These are phyloP conservation scores for Cytospora leucostoma DNA, from an alignment of 2,329 filamentous ascomycete genomes.

Conservation along the genomic window DNA sequence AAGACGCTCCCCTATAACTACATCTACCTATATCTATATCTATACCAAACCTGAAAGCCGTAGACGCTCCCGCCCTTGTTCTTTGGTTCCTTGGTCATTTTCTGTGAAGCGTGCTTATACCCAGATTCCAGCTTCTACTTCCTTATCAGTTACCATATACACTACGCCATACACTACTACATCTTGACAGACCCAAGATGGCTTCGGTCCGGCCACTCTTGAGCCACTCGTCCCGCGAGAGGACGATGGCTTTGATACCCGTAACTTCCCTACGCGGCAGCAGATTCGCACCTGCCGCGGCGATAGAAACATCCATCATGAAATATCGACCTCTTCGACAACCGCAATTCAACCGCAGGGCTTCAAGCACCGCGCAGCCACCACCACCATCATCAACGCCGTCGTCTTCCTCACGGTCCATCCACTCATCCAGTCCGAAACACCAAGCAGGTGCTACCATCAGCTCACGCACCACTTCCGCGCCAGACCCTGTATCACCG, in stretches of 20 bases:
- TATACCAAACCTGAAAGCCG: slow-evolving; percentile 5
- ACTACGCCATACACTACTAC: neutral
- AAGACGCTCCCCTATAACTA: neutral
- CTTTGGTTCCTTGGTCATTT: slow-evolving; percentile 1
- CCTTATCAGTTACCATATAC: slow-evolving; percentile 13
- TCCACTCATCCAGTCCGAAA: slow-evolving; percentile 32
- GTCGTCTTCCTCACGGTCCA: slow-evolving; percentile 30
- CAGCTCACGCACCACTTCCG: slow-evolving; percentile 26
- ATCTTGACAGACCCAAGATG: slow-evolving; percentile 13
- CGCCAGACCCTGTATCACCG: slow-evolving; percentile 23
- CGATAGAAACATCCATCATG: slow-evolving; percentile 14
- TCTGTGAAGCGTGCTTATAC: slow-evolving; percentile 19
- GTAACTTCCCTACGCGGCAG: slow-evolving; percentile 5
- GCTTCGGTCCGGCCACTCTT: slow-evolving; percentile 24
- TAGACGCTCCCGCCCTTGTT: neutral
- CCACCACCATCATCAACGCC: slow-evolving; percentile 7
- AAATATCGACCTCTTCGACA: slow-evolving; percentile 27
- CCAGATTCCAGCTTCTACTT: neutral
- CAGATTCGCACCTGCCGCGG: slow-evolving; percentile 17
- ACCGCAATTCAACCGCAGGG: slow-evolving; percentile 26
- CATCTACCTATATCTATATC: slow-evolving; percentile 7
- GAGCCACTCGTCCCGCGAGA: neutral
- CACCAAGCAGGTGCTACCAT: slow-evolving; percentile 18
- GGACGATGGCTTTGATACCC: slow-evolving; percentile 14
- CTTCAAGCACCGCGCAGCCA: slow-evolving; percentile 14